These are phyloP conservation scores for Colletotrichum cereale DNA, from an alignment of 2,329 filamentous ascomycete genomes.

Conservation along the genomic window DNA sequence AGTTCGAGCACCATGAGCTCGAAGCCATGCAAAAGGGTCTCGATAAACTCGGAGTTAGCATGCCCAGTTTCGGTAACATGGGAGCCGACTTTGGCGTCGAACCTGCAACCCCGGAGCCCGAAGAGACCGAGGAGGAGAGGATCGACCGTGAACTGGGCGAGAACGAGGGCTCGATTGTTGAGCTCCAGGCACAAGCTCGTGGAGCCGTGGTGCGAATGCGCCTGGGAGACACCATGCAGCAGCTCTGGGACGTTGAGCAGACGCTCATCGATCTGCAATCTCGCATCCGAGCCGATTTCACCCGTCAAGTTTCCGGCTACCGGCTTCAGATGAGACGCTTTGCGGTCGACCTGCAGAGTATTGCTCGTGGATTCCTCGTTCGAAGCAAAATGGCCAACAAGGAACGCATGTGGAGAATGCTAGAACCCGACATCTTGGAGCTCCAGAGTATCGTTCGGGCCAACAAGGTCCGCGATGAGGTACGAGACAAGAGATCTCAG, in stretches of 20 bases:
- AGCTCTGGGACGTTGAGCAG: constrained; percentile 88
- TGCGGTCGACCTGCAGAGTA: constrained; percentile 83
- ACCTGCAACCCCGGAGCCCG: constrained; percentile 76
- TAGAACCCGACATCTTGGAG: constrained; percentile 79
- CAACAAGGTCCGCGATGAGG: constrained; percentile 71
- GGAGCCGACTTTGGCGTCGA: constrained; percentile 94
- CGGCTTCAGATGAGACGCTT: constrained; percentile 86
- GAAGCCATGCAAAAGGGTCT: constrained; percentile 97
- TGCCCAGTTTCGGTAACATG: constrained; percentile 99
- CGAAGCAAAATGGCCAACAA: constrained; percentile 73
- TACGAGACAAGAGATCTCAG: constrained; percentile 68
- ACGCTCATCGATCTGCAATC: constrained; percentile 86
- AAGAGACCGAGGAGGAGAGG: constrained; percentile 91
- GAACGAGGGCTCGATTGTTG: constrained; percentile 77
- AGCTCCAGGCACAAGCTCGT: constrained; percentile 88
- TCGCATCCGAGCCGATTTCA: constrained; percentile 87
- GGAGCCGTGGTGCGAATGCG: constrained; percentile 83
- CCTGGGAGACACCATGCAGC: constrained; percentile 86
- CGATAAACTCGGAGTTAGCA: constrained; percentile 92
- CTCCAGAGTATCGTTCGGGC: constrained; percentile 87
- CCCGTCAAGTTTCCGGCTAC: constrained; percentile 85
- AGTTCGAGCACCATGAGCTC: constrained; percentile 97
- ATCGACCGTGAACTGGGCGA: constrained; percentile 85
- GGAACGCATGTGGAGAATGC: constrained; percentile 76
- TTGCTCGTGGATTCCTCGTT: constrained; percentile 79